Percentiles rank a stretch among this genome's conserved stretches.
phyloP scores from a whole-genome alignment of 495 filamentous ascomycete genomes.

The Trichoderma orchidacearum region DNA sequence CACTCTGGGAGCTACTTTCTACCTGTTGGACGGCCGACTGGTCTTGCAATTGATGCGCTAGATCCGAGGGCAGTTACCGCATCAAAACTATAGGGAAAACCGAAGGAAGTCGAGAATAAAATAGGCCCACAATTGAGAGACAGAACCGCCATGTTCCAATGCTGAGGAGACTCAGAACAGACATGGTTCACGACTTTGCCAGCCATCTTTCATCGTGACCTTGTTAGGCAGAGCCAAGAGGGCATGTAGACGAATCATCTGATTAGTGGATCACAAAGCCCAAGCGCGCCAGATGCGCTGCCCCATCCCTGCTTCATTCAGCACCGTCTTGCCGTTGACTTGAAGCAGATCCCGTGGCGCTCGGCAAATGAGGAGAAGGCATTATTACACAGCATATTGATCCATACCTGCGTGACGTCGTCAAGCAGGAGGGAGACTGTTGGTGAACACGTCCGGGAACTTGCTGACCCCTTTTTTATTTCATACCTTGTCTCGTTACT shows the following conservation, averaged over 20 bases:
- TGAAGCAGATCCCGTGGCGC: background rate
- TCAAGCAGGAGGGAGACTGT: background rate
- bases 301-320: background rate
- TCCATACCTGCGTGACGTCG: background rate
- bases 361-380: background rate
- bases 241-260: background rate
- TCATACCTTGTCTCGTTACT: background rate
- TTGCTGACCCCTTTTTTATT: no score
- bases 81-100: no score
- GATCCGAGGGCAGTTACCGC: no score
- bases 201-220: background rate
- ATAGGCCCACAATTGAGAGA: no score
- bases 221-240: background rate
- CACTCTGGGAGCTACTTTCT: no score
- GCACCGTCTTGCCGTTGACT: background rate
- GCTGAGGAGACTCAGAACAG: background rate
- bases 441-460: no score
- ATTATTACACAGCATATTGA: background rate
- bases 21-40: no score
- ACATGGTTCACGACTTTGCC: background rate
- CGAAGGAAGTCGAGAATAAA: no score
- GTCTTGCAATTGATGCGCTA: no score
- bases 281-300: background rate
- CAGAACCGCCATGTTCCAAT: background rate
- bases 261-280: background rate